A percentile compares a stretch with the other conserved stretches of the same genome.
Conservation (phyloP, 805 yeast species). For the Barnettozyma sucrosica region DNA sequence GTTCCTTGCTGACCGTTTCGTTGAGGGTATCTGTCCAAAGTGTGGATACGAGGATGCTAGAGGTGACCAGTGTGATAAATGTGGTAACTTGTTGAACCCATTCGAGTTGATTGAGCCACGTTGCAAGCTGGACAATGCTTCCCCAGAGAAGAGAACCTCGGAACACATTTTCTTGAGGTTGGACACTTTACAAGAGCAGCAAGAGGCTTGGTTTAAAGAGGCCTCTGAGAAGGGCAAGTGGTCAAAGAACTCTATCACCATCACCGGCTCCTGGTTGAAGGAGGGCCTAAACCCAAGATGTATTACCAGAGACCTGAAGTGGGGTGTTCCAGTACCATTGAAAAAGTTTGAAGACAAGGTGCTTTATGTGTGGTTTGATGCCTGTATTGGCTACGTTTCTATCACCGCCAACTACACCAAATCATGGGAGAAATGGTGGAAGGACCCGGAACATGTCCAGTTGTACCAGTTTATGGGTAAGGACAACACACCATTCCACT, state of each 20-base stretch:
- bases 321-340: constrained; percentile 99
- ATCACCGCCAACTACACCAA: constrained; percentile 89
- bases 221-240: constrained; percentile 73
- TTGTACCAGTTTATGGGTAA: constrained; percentile 98
- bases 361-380: constrained; percentile 98
- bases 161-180: constrained; percentile 81
- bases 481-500: constrained; percentile 98
- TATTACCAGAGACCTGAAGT: constrained; percentile 91
- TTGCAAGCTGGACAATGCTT: constrained; percentile 83
- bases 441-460: constrained; percentile 79
- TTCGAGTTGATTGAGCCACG: constrained; percentile 91
- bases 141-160: constrained; percentile 76
- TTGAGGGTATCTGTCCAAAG: constrained; percentile 95
- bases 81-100: constrained; percentile 87
- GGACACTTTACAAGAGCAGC: constrained; percentile 75
- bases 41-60: constrained; percentile 95
- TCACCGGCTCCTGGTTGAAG: constrained; percentile 89
- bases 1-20: constrained; percentile 91
- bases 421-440: constrained; percentile 92
- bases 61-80: constrained; percentile 98
- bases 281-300: constrained; percentile 93
- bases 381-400: constrained; percentile 93
- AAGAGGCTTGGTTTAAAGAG: constrained; percentile 64
- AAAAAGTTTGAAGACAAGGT: constrained; percentile 84
- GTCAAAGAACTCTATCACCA: constrained; percentile 87